phyloP scores from a whole-genome alignment of 257 asterid species.

The Haberlea rhodopensis region DNA sequence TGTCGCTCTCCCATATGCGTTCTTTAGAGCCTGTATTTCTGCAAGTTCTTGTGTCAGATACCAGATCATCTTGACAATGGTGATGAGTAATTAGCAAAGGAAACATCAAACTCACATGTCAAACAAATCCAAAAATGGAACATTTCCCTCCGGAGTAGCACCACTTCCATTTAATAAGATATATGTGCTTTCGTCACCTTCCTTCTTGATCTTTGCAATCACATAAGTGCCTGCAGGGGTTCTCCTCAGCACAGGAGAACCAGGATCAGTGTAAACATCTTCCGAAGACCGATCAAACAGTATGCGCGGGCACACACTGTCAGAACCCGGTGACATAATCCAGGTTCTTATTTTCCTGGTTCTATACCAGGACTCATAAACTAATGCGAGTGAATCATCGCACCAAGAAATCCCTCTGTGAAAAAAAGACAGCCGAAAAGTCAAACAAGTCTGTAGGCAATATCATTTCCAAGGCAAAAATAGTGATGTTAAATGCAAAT shows the following conservation, averaged over 20 bases:
- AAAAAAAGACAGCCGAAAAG: conserved; percentile 21
- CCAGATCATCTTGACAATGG: conserved; percentile 29
- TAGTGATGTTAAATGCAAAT: too few species aligned
- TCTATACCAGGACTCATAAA: conserved; percentile 94
- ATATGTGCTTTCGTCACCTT: conserved; percentile 57
- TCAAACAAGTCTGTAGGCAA: conserved; percentile 11
- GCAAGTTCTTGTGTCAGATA: conserved; percentile 49
- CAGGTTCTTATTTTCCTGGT: conserved; percentile 77
- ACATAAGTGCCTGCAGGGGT: conserved; percentile 80
- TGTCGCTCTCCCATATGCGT: conserved; percentile 97
- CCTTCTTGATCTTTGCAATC: conserved; percentile 82
- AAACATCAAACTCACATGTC: conserved; percentile 75
- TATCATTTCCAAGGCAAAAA: neutral
- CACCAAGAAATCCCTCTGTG: conserved; percentile 94
- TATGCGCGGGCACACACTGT: conserved; percentile 60
- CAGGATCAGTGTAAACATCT: conserved; percentile 99
- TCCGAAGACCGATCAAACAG: conserved; percentile 97
- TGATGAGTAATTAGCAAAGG: conserved; percentile 25
- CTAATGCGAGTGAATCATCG: conserved; percentile 87
- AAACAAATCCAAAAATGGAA: conserved; percentile 87
- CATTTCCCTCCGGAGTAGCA: conserved; percentile 96
- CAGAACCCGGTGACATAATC: conserved; percentile 75
- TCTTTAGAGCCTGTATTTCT: conserved; percentile 92
- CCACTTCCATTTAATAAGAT: conserved; percentile 81
- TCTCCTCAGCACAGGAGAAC: conserved; percentile 91